Base-by-base conservation (phyloP, 768 basidiomycete genomes). In the Rhizopogon vulgaris region DNA sequence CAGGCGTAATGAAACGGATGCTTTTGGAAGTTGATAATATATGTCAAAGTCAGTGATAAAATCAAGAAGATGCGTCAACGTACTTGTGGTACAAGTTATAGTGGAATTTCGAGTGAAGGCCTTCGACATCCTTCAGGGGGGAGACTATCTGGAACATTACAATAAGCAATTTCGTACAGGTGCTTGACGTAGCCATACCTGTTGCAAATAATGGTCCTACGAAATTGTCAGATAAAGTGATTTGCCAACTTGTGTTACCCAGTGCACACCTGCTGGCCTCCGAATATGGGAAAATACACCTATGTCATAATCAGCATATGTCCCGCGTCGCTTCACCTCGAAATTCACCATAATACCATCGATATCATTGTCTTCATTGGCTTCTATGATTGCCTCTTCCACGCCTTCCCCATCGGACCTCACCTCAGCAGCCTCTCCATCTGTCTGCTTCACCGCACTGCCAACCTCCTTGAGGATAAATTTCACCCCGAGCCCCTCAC, bases 231-330 rank as follows among this genome's bases (percentile, higher is more conserved):
- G 48, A 36, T 39, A 55, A 17, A 40, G 3, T 10, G 32, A 18
- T 14, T 17, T 46, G 50, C 50, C 34, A 59, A 18, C 14, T 28
- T 27, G 11, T 52, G 37, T 40, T 50, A 9, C 36, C 32, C 25
- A 14, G 24, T 53, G 52, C 83, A 55, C 60, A 90, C 90, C 82
- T 92, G 91, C 55, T 83, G 84, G 34, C 76, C 82, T 22, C 95
- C 95, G 62, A 90, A 96, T 58, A 97, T 95, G 1, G 96, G 96
- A 70, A 91, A 99, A 70, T 97, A 96, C 10, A 94, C 90, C 91
- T 93, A 52, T 14, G 38, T 18, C 37, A 36, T 27, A 41, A 45
- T 28, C n/a, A 17, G 1, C 4, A 41, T 24, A 52, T n/a, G 32
- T 45, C 18, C 24, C 17, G 34, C 11, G 30, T 38, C 38, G 56